Percentiles rank a stretch among this genome's conserved stretches.
Conservation (phyloP, 2,329 filamentous ascomycete genomes). For the Esteya vermicola region DNA sequence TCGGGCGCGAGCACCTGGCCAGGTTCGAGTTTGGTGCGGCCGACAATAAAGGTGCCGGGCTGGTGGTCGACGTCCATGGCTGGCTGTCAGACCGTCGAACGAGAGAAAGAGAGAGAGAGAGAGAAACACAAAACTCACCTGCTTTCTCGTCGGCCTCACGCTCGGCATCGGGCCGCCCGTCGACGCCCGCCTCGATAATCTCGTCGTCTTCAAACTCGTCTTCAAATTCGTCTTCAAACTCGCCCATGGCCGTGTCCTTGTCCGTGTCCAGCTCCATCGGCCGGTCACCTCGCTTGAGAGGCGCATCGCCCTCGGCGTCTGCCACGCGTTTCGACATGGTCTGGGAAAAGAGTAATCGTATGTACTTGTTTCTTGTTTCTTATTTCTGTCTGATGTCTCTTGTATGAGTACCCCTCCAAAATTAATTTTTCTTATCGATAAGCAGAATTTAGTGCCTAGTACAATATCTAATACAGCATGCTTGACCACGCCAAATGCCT, state of each 20-base stretch:
- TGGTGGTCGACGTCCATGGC: constrained; percentile 72
- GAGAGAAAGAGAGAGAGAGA: too few species aligned
- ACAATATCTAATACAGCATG: too few species aligned
- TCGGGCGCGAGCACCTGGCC: constrained; percentile 88
- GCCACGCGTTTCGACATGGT: constrained; percentile 12
- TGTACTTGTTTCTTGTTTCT: too few species aligned
- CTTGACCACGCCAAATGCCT: too few species aligned
- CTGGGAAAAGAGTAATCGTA: too few species aligned
- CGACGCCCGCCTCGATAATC: constrained; percentile 85
- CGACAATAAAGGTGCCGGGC: constrained; percentile 88
- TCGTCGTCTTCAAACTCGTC: constrained; percentile 80
- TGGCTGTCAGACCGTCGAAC: constrained; percentile 14
- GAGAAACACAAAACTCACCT: constrained; percentile 30
- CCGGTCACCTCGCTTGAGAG: constrained; percentile 46
- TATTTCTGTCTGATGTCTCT: too few species aligned
- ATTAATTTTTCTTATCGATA: too few species aligned
- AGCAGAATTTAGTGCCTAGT: too few species aligned
- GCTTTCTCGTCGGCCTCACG: constrained; percentile 77
- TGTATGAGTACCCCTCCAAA: too few species aligned
- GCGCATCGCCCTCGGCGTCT: constrained; percentile 12
- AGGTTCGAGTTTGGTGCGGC: constrained; percentile 77
- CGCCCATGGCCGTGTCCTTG: constrained; percentile 45
- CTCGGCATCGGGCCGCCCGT: constrained; percentile 84
- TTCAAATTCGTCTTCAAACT: constrained; percentile 94
- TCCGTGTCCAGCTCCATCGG: constrained; percentile 54